Evolutionary conservation across 1,284 basidiomycete species (phyloP), one percentile per base, ranked within the genome.

Genomic region (Rhodotorula sp.): DNA sequence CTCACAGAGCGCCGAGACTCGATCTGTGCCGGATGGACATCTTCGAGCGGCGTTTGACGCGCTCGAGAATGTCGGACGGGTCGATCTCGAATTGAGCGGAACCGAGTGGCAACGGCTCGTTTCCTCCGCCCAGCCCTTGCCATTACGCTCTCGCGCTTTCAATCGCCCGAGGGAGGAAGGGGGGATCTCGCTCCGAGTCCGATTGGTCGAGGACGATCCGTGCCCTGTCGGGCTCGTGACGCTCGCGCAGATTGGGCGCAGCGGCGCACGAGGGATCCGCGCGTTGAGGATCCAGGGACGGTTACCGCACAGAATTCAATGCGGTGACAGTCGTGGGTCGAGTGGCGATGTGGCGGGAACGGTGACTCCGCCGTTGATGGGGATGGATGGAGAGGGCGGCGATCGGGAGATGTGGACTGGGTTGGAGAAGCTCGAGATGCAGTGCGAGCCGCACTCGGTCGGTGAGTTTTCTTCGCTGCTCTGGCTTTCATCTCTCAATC

Each of bases 401-500:
- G 62, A 57, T 2, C 29, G 29, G 44, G 5, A 22, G 3, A 29
- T 42, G 63, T 15, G 26, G 24, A 12, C 33, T 17, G 57, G 37
- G 26, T 15, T 65, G 10, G 49, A 59, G 33, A 26, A 26, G 30
- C 22, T 65, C 24, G 45, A 18, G 37, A 24, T 65, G 8, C 37
- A 58, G 56, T 26, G 49, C 20, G 63, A 65, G 63, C 48, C 56
- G 48, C 63, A 65, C 29, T 48, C 63, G 10, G 26, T 20, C 15
- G 63, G 63, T 65, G 48, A 56, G 63, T 51, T 12, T 5, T 8
- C n/a, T 5, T 26, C 22, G 24, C 12, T 45, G 12, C 37, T n/a
- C 26, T 17, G 20, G 22, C 44, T 14, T 15, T 24, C 42, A 37
- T 22, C n/a, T n/a, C n/a, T n/a, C n/a, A n/a, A n/a, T n/a, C n/a